Conservation (phyloP, 805 yeast species). For the Candida pini region DNA sequence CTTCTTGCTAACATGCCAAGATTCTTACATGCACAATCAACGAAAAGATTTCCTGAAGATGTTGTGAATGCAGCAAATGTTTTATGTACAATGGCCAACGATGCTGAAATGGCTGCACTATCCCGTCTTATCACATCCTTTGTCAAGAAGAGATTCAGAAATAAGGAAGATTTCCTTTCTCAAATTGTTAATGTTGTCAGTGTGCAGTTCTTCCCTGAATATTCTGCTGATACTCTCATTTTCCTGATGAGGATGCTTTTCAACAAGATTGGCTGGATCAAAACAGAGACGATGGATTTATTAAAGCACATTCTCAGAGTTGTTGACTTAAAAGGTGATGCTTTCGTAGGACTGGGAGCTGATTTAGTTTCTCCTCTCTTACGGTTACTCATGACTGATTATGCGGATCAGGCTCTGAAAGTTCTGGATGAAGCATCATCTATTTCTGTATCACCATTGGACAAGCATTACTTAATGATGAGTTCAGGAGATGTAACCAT, state of each 20-base stretch:
- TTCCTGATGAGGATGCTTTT: constrained; percentile 73
- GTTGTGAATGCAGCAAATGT: constrained; percentile 47
- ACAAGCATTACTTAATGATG: constrained; percentile 87
- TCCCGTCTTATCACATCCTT: constrained; percentile 72
- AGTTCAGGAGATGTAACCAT: constrained; percentile 78
- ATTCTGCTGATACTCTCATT: constrained; percentile 68
- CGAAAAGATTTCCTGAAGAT: constrained; percentile 44
- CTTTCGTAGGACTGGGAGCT: constrained; percentile 87
- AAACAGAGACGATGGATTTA: constrained; percentile 70
- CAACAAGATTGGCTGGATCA: constrained; percentile 75
- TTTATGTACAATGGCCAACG: constrained; percentile 56
- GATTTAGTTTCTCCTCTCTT: constrained; percentile 88
- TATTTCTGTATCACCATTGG: constrained; percentile 88
- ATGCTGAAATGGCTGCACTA: constrained; percentile 45
- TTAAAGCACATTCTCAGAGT: constrained; percentile 70
- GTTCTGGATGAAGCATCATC: constrained; percentile 81
- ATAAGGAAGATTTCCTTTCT: constrained; percentile 82
- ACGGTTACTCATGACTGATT: constrained; percentile 73
- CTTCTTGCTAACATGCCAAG: constrained; percentile 78
- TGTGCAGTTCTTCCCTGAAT: constrained; percentile 63
- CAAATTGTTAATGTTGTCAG: constrained; percentile 74
- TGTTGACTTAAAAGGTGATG: constrained; percentile 70
- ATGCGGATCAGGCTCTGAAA: constrained; percentile 82
- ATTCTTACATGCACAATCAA: constrained; percentile 74
- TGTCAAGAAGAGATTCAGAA: constrained; percentile 73